Base-by-base conservation (phyloP, 2,329 filamentous ascomycete species). In the Colletotrichum gloeosporioides region DNA sequence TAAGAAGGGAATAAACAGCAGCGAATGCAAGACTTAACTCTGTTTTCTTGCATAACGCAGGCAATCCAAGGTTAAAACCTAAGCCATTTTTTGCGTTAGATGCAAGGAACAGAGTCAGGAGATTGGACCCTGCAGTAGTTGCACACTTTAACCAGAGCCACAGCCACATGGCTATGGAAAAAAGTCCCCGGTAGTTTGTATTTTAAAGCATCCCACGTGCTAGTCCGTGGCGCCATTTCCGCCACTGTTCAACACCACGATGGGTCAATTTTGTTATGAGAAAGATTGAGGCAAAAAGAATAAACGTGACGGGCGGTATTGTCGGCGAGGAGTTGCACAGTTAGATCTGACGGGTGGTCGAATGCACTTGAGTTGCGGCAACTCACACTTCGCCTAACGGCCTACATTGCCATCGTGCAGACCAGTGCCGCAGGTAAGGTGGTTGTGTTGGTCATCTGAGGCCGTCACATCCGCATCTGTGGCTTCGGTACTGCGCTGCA, bases 381-480 rank as follows among this genome's bases (percentile, higher is more conserved):
- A 32, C 16, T 32, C 27, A 34, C 31, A 3, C 22, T 63, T n/a
- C 36, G 55, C 57, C 68, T 59, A 18, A 39, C n/a, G 3, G 22
- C 22, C 8, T 27, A 73, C 32, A 31, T 57, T 39, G 36, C 4
- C 29, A 44, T 36, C 16, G 12, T 13, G 36, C 22, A 18, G 29
- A 53, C 44, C 9, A 69, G 32, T 73, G 73, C 73, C 64, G 64
- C 73, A 69, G 8, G 27, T 73, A 76, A 69, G 73, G 64, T 76
- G 69, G 25, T 53, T 29, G 39, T n/a, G 64, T 4, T 55, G 55
- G 61, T 34, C 34, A 39, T 29, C 16, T 44, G 27, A 39, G 27
- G 63, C 69, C 69, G 69, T 65, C n/a, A 59, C 57, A 64, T 53
- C 69, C 63, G 69, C 44, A 10, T 25, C 32, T 25, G 16, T n/a